Conservation (phyloP, 2,329 filamentous ascomycete species). For the Proliferodiscus dingleyae region DNA sequence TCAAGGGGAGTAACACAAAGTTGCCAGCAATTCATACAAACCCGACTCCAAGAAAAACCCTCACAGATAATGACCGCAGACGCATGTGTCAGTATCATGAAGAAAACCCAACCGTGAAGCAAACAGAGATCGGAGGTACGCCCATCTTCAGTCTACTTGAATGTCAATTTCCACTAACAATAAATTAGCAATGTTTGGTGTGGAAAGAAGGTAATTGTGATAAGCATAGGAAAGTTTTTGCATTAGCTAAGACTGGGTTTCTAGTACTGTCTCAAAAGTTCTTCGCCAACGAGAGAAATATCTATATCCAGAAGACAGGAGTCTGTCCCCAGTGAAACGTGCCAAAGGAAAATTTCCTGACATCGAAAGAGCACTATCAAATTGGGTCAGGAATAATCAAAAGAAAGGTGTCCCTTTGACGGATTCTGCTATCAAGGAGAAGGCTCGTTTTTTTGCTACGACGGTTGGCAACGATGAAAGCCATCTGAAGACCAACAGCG, state of each 20-base stretch:
- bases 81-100: conserved; percentile 93
- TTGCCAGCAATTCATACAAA: conserved; percentile 45
- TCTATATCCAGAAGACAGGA: conserved; percentile 74
- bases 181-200: conserved; percentile 73
- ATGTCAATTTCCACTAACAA: conserved; percentile 31
- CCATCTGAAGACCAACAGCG: conserved; percentile 65
- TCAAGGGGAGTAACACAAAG: conserved; percentile 38
- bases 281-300: conserved; percentile 93
- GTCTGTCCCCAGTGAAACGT: conserved; percentile 73
- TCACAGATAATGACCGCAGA: conserved; percentile 85
- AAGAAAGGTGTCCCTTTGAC: conserved; percentile 68
- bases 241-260: conserved; percentile 25
- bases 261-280: conserved; percentile 97
- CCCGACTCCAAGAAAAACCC: conserved; percentile 73
- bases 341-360: conserved; percentile 82
- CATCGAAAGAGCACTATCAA: conserved; percentile 83
- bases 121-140: conserved; percentile 89
- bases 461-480: conserved; percentile 68
- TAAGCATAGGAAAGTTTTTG: conserved; percentile 3
- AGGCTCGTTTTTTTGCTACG: conserved; percentile 75
- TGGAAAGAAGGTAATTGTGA: conserved; percentile 79
- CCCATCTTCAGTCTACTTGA: conserved; percentile 10
- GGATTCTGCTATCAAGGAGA: conserved; percentile 79
- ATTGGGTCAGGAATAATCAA: conserved; percentile 80
- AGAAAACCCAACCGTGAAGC: conserved; percentile 84